Percentiles rank a stretch among this genome's conserved stretches.
These are phyloP conservation scores for Posidonia australis DNA, from an alignment of 106 monocot genomes.

Conservation along the genomic window DNA sequence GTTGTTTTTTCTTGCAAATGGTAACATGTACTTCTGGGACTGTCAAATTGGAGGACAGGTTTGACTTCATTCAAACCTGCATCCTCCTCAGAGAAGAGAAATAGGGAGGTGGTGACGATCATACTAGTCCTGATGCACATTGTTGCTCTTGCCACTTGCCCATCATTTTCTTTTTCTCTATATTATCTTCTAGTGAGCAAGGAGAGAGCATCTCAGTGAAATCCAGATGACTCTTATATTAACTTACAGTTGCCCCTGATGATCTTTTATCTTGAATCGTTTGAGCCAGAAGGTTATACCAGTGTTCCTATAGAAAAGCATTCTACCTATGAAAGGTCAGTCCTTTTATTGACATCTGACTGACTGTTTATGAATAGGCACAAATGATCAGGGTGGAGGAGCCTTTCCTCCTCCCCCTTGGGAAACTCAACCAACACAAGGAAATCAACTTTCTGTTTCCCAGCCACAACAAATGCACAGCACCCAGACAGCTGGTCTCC, in stretches of 20 bases:
- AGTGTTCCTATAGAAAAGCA: too few species aligned
- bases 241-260: too few species aligned
- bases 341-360: neutral
- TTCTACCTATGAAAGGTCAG: neutral
- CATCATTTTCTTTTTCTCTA: neutral
- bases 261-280: neutral
- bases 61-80: too few species aligned
- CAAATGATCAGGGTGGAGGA: constrained; percentile 33
- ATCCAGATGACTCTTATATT: too few species aligned
- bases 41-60: too few species aligned
- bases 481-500: constrained; percentile 15
- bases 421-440: constrained; percentile 44
- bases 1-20: too few species aligned
- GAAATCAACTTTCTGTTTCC: neutral
- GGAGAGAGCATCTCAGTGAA: neutral
- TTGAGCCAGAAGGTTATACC: neutral
- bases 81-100: too few species aligned
- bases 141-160: neutral
- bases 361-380: constrained; percentile 12
- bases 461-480: constrained; percentile 22
- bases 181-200: neutral
- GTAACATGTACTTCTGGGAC: too few species aligned
- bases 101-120: neutral
- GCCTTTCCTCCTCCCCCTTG: constrained; percentile 77
- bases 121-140: neutral